phyloP scores from a whole-genome alignment of 2,329 filamentous ascomycete genomes.

The Aspergillus pseudoterreus region DNA sequence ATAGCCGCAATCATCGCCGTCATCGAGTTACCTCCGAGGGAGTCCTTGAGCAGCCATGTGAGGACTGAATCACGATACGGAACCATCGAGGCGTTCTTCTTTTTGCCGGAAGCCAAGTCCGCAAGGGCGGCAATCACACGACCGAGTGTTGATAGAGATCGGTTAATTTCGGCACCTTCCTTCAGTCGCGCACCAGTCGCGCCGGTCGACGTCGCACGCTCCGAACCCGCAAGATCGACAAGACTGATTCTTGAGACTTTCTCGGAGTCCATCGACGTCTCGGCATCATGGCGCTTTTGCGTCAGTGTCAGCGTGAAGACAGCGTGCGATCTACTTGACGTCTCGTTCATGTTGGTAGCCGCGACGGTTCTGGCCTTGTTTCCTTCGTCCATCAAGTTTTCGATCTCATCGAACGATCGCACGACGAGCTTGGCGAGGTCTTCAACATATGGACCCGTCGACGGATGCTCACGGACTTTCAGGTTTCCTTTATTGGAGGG shows the following conservation, averaged over 20 bases:
- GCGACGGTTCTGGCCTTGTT: conserved; percentile 98
- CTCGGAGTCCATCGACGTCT: conserved; percentile 96
- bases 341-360: conserved; percentile 99
- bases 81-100: conserved; percentile 71
- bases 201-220: conserved; percentile 93
- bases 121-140: conserved; percentile 96
- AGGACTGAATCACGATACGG: conserved; percentile 96
- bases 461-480: conserved; percentile 95
- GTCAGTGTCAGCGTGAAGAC: conserved; percentile 96
- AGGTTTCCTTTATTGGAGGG: conserved; percentile 93
- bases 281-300: conserved; percentile 84
- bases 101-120: conserved; percentile 80
- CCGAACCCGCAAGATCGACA: conserved; percentile 95
- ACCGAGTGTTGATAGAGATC: conserved; percentile 90
- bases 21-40: conserved; percentile 96
- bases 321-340: conserved; percentile 94
- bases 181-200: conserved; percentile 93
- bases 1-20: conserved; percentile 99
- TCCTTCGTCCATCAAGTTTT: conserved; percentile 97
- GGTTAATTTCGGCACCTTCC: conserved; percentile 97
- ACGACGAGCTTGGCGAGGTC: conserved; percentile 95
- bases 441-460: conserved; percentile 95
- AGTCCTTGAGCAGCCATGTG: conserved; percentile 96
- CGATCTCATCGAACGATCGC: conserved; percentile 89
- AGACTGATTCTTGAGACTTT: conserved; percentile 97